Conservation (phyloP, 2,329 filamentous ascomycete genomes). For the Cordyceps sp. region DNA sequence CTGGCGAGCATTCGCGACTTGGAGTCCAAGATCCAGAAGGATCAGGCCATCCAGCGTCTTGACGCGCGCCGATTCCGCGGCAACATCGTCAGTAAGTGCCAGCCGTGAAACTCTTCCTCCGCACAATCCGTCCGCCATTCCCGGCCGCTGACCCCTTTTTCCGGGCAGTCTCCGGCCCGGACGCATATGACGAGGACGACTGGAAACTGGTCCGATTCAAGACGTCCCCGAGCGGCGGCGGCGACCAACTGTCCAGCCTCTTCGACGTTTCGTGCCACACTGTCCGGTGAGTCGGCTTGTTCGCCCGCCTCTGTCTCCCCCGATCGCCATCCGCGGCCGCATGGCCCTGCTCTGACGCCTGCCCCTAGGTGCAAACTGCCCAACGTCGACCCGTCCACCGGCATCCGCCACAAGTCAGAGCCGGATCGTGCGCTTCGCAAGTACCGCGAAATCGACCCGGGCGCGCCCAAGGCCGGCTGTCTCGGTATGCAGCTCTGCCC, state of each 20-base stretch:
- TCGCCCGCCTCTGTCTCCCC: too few species aligned
- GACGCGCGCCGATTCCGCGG: slow-evolving; percentile 51
- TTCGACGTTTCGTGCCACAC: slow-evolving; percentile 49
- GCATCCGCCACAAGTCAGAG: slow-evolving; percentile 34
- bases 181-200: slow-evolving; percentile 50
- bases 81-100: slow-evolving; percentile 46
- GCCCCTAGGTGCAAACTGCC: slow-evolving; percentile 46
- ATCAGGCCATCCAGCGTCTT: slow-evolving; percentile 29
- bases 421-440: slow-evolving; percentile 41
- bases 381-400: slow-evolving; percentile 49
- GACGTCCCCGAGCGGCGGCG: slow-evolving; percentile 19
- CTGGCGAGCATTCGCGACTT: slow-evolving; percentile 46
- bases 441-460: slow-evolving; percentile 42
- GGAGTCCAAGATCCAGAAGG: slow-evolving; percentile 35
- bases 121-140: background rate
- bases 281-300: slow-evolving; percentile 29
- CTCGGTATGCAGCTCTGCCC: slow-evolving; percentile 52
- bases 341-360: background rate
- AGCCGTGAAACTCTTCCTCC: too few species aligned
- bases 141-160: background rate
- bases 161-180: slow-evolving; percentile 35
- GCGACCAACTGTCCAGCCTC: slow-evolving; percentile 6
- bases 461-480: slow-evolving; percentile 37
- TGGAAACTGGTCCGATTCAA: slow-evolving; percentile 48
- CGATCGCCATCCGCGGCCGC: too few species aligned